Base-by-base conservation (phyloP, 1,284 basidiomycete species). In the Filobasidium uniguttulatum region DNA sequence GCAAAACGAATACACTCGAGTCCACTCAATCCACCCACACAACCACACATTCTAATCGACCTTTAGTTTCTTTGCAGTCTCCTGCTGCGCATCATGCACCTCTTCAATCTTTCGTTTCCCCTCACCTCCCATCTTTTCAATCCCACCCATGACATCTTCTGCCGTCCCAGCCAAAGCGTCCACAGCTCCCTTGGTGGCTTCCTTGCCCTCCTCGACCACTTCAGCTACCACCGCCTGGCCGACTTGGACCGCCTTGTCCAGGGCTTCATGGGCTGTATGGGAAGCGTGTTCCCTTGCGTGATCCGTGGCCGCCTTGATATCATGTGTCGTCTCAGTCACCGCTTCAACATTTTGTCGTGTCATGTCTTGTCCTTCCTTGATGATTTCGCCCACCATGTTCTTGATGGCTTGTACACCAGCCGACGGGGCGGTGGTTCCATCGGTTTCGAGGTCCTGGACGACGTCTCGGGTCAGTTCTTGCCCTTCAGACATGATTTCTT, bases 151-250 rank as follows among this genome's bases (percentile, higher is more conserved):
- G 15, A 50, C 54, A 22, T 55, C 54, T 25, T 41, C 47, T 5
- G 44, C 54, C 5, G 44, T 48, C 31, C 46, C 54, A 17, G 46
- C 37, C 12, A 55, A 49, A 23, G 30, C 50, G 25, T 41, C 50
- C 17, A 55, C 50, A 14, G 37, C 50, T 17, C 49, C 49, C 20
- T 35, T 36, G 14, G 50, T 55, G 26, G 34, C 31, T 19, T 49
- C 54, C 44, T 55, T 44, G 12, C 54, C 54, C 31, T 55, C 54
- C 44, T 55, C 46, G 44, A 52, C 46, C 22, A 55, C 44, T 28
- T 48, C 46, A 12, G 45, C 35, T 10, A 52, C 44, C 14, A 55
- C 28, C 2, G 26, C 40, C n/a, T 38, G 26, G 3, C 49, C 54
- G 4, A 33, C 47, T 15, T 48, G 22, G 29, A 47, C 48, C 9